Conservation (phyloP, 805 yeast species). For the Suhomyces emberorum region DNA sequence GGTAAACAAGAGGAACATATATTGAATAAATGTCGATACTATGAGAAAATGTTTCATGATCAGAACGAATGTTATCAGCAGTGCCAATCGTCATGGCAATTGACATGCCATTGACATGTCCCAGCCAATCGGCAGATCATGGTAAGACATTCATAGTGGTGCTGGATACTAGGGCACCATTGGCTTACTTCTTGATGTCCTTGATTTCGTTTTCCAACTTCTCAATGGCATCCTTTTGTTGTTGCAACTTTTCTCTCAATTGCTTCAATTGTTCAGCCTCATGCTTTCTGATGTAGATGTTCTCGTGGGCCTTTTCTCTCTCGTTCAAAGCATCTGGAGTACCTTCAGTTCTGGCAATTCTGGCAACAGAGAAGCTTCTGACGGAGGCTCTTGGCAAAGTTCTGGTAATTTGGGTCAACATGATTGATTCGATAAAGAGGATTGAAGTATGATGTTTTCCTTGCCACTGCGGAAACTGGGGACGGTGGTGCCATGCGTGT, state of each 20-base stretch:
- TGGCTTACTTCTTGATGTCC: slow-evolving; percentile 10
- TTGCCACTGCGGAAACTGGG: too few relatives aligned
- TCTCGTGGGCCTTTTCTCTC: slow-evolving; percentile 93
- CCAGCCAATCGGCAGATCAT: too few relatives aligned
- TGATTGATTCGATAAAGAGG: slow-evolving; percentile 1
- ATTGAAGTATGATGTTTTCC: background rate
- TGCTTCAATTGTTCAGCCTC: slow-evolving; percentile 83
- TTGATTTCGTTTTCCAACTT: slow-evolving; percentile 50
- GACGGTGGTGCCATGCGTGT: too few relatives aligned
- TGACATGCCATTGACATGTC: too few relatives aligned
- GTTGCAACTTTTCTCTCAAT: slow-evolving; percentile 70
- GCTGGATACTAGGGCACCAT: too few relatives aligned
- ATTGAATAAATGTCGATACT: too few relatives aligned
- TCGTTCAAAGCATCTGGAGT: slow-evolving; percentile 45
- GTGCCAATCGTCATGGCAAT: too few relatives aligned
- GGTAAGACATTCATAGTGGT: too few relatives aligned
- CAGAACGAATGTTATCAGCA: too few relatives aligned
- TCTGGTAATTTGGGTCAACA: slow-evolving; percentile 25
- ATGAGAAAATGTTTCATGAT: too few relatives aligned
- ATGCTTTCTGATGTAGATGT: slow-evolving; percentile 77
- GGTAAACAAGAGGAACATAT: too few relatives aligned
- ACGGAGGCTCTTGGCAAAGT: slow-evolving; percentile 18
- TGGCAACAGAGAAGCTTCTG: slow-evolving; percentile 31
- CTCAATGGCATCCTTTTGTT: slow-evolving; percentile 61
- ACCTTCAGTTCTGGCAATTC: slow-evolving; percentile 20